Base-by-base conservation (phyloP, 306 rosid species). In the Vigna reflexopilosa region DNA sequence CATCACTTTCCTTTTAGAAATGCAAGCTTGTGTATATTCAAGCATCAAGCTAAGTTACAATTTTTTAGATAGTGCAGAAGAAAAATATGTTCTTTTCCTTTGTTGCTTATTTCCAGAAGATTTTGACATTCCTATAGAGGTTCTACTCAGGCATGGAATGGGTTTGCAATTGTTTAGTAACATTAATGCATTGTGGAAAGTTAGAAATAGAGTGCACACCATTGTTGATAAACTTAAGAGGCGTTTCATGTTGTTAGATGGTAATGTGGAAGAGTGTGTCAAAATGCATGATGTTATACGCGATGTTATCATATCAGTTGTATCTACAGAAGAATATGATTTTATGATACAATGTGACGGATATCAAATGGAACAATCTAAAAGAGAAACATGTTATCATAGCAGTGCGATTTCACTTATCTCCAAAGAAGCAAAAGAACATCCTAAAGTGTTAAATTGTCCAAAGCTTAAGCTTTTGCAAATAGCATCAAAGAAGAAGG, bases 201-300 rank as follows among this genome's bases (percentile, higher is more conserved):
- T 26, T 4, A 86, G 85, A 49, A 77, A 74, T 7, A 32, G 71
- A 14, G 82, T 81, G 26, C 26, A 65, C 54, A 1, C 67, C 2
- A 24, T 81, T 26, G 78, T 83, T 10, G 70, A 57, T 11, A 28
- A n/a, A 6, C 70, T 88, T 1, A 70, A 81, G 52, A 61, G 24
- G 15, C 17, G 45, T 6, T 75, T 72, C 11, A 42, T 87, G 67
- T 56, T 87, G 64, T 4, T 77, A 6, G 86, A 83, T 1, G 73
- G 86, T 14, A 1, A 56, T 6, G 6, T 47, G 61, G 20, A 19
- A 1, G 87, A 58, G 9, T 76, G 79, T 65, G 75, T 84, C 9
- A 80, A 70, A 15, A 76, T 82, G 75, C 85, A 82, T 42, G 85
- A 82, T 61, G 61, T 82, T 30, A 78, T 76, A 1, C 74, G 84